A percentile compares a stretch with the other conserved stretches of the same genome.
phyloP scores from a whole-genome alignment of 805 yeast genomes.

The Barnettozyma vustinii region DNA sequence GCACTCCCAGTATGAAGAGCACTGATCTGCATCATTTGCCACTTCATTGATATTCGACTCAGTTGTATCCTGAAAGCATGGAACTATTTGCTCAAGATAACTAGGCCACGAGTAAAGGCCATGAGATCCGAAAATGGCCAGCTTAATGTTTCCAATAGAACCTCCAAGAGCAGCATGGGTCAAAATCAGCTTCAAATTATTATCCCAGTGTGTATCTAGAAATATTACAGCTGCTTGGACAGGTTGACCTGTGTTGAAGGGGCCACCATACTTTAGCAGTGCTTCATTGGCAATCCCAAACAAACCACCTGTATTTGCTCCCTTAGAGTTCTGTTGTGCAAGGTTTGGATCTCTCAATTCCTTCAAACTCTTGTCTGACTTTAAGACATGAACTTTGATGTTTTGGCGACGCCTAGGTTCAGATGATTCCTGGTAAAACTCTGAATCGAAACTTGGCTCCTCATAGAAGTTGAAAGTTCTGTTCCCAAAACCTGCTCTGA shows the following conservation, averaged over 20 bases:
- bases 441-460: conserved; percentile 49
- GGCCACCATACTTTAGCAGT: conserved; percentile 49
- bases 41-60: conserved; percentile 58
- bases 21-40: conserved; percentile 85
- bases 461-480: conserved; percentile 75
- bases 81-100: conserved; percentile 63
- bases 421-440: conserved; percentile 39
- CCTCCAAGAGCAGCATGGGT: conserved; percentile 97
- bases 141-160: conserved; percentile 57
- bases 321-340: conserved; percentile 83
- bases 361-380: conserved; percentile 57
- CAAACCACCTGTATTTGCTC: conserved; percentile 67
- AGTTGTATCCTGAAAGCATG: conserved; percentile 70
- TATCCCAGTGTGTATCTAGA: conserved; percentile 83
- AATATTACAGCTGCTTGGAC: conserved; percentile 78
- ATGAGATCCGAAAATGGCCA: conserved; percentile 94
- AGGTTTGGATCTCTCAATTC: conserved; percentile 72
- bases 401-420: conserved; percentile 40
- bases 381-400: conserved; percentile 74
- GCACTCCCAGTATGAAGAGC: conserved; percentile 90
- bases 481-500: conserved; percentile 68
- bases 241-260: conserved; percentile 43
- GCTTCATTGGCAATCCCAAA: conserved; percentile 80
- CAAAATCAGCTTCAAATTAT: conserved; percentile 46
- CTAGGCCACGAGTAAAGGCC: conserved; percentile 91